Percentiles rank a stretch among this genome's conserved stretches.
Evolutionary conservation across 345 rosid species (phyloP).

Genomic region (Citrus inodora): DNA sequence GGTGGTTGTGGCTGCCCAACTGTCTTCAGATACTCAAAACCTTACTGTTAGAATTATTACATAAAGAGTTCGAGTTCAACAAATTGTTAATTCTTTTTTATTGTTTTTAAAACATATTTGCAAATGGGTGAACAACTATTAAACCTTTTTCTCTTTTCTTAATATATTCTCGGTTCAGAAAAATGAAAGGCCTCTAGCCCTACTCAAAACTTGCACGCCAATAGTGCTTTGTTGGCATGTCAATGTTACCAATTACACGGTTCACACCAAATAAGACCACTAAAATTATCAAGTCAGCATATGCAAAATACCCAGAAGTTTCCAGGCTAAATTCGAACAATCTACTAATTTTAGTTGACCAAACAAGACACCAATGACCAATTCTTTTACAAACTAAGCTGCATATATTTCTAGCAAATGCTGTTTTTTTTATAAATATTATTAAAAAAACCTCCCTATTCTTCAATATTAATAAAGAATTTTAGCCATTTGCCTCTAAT

Average conservation of each 20-base stretch:
- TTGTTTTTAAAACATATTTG: no score
- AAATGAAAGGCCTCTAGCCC: neutral
- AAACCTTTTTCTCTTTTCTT: no score
- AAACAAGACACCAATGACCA: neutral
- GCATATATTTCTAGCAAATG: neutral
- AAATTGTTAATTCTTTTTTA: no score
- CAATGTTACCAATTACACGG: neutral
- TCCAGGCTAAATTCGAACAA: neutral
- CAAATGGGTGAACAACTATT: no score
- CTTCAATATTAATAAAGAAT: neutral
- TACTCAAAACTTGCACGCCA: neutral
- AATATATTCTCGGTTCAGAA: neutral
- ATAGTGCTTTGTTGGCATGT: neutral
- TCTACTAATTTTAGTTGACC: neutral
- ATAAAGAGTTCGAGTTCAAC: no score
- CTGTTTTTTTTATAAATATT: no score
- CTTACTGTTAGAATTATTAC: neutral
- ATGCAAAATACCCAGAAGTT: neutral
- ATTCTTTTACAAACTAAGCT: neutral
- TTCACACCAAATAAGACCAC: neutral
- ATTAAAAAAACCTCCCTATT: no score
- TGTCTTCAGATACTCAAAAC: neutral
- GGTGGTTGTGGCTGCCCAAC: constrained; percentile 8
- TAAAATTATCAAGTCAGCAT: neutral
- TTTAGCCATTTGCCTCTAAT: no score